phyloP scores from a whole-genome alignment of 345 rosid genomes.

The Punica granatum region DNA sequence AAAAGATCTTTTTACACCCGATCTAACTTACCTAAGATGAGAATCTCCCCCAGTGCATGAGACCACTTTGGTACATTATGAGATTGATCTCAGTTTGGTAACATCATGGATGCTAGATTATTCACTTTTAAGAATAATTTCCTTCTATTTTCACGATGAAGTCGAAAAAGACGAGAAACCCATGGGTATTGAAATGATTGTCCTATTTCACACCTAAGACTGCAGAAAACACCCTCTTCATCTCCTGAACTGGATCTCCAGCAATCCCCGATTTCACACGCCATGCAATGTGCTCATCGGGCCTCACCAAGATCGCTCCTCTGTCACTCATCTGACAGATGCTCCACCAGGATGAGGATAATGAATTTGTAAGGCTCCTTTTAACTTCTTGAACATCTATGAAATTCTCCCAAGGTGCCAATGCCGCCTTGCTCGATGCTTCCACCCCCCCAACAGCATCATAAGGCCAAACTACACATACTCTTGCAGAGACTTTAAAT shows the following conservation, averaged over 20 bases:
- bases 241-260: constrained; percentile 38
- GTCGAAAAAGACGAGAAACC: background rate
- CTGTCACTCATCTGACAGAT: constrained; percentile 55
- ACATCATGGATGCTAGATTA: background rate
- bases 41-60: too few species aligned
- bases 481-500: constrained; percentile 37
- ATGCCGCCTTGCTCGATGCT: constrained; percentile 30
- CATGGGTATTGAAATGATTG: background rate
- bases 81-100: too few species aligned
- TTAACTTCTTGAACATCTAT: constrained; percentile 51
- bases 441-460: constrained; percentile 15
- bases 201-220: constrained; percentile 28
- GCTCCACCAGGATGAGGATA: constrained; percentile 69
- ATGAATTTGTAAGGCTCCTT: constrained; percentile 20
- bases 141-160: too few species aligned
- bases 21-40: too few species aligned
- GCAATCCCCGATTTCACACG: constrained; percentile 34
- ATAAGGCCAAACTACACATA: constrained; percentile 63
- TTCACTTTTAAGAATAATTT: too few species aligned
- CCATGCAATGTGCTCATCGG: constrained; percentile 86
- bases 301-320: constrained; percentile 74
- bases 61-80: too few species aligned
- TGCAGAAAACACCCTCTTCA: constrained; percentile 47
- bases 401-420: constrained; percentile 57
- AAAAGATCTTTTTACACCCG: too few species aligned